Base-by-base conservation (phyloP, 2,329 filamentous ascomycete species). In the Beauveria bassiana region DNA sequence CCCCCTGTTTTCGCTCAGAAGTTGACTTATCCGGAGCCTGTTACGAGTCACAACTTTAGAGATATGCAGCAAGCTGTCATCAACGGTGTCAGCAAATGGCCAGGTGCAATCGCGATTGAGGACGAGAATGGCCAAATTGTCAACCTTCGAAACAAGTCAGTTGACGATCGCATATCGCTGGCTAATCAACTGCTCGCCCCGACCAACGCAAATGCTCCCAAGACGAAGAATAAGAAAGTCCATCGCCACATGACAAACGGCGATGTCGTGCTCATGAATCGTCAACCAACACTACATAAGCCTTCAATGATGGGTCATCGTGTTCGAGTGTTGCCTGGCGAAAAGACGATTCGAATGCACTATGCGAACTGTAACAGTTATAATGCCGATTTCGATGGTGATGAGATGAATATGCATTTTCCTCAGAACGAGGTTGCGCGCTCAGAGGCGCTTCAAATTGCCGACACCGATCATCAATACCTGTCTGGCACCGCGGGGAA, bases 371-470 rank as follows among this genome's bases (percentile, higher is more conserved):
- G 95, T 74, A 99, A 99, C 71, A 97, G 95, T 0, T 99, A 99
- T 81, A 99, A 99, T 69, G 95, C 95, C 38, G 95, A 99, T 81
- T 99, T 99, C 71, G 96, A 99, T 70, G 95, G 95, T 74, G 95
- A 99, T 72, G 95, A 99, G 75, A 99, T 99, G 95, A 99, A 99
- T 74, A 96, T 99, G 93, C 95, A 99, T 76, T 98, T 99, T 70
- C 95, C 95, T 1, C 95, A 99, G 69, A 98, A 96, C 68, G 96
- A 98, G 72, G 81, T 98, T 66, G 95, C 95, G 18, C 84, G 95
- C 67, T 90, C 93, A 2, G 95, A 99, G 77, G 95, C 95, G 2
- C 83, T 96, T 67, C 90, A 92, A 67, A 88, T 99, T 69, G 95
- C 95, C 43, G 93, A 98, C 72, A 97, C 95, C 3, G 93, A 99